Conservation (phyloP, 352 stramenopile genomes). For the Phytophthora lateralis region DNA sequence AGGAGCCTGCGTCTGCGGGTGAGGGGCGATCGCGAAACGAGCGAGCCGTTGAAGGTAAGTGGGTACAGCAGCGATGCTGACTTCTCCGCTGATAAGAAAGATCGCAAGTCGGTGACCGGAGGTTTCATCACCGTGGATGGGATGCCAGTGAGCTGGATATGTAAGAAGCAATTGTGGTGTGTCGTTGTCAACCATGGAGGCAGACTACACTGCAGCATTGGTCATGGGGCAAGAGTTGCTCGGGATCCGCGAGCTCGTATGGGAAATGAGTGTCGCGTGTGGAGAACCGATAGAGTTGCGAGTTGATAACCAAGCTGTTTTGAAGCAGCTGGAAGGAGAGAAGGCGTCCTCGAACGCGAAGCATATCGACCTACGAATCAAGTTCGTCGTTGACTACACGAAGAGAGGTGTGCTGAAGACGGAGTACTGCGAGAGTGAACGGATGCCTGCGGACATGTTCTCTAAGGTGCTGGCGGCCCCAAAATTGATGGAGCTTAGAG, state of each 20-base stretch:
- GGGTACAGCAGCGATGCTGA: neutral
- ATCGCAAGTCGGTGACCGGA: conserved; percentile 1
- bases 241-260: conserved; percentile 2
- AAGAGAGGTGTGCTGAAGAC: conserved; percentile 5
- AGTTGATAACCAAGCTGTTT: conserved; percentile 11
- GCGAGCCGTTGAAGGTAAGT: neutral
- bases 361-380: conserved; percentile 22
- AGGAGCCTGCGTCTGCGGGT: neutral
- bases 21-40: neutral
- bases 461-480: neutral
- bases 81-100: neutral
- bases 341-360: conserved; percentile 3
- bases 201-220: conserved; percentile 12
- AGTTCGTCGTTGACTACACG: conserved; percentile 8
- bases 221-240: conserved; percentile 13
- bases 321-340: conserved; percentile 15
- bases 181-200: conserved; percentile 25
- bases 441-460: conserved; percentile 11
- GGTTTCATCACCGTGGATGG: conserved; percentile 15
- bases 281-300: neutral
- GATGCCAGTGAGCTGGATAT: conserved; percentile 11
- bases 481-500: neutral
- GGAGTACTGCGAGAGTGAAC: conserved; percentile 3
- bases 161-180: conserved; percentile 23
- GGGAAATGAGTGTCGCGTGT: conserved; percentile 3